A percentile compares a stretch with the other conserved stretches of the same genome.
These are phyloP conservation scores for Akanthomyces dipterigenus DNA, from an alignment of 2,329 filamentous ascomycete species.

Conservation along the genomic window DNA sequence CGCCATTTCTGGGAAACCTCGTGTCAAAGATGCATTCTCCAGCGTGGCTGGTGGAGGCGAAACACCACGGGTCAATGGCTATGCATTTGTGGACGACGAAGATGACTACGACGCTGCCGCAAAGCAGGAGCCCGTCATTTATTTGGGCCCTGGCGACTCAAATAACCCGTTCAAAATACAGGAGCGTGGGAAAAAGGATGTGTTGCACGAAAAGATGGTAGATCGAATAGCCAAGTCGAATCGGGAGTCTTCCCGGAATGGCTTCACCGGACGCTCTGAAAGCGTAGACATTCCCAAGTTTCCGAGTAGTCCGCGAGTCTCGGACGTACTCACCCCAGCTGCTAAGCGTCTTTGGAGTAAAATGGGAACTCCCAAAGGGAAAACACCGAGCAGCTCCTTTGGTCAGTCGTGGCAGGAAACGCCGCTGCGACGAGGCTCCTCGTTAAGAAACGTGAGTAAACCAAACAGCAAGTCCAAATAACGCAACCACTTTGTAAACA, in stretches of 20 bases:
- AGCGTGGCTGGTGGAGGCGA: slow-evolving; percentile 54
- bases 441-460: slow-evolving; percentile 28
- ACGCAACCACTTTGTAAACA: not conserved
- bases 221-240: slow-evolving; percentile 72
- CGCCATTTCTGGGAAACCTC: slow-evolving; percentile 69
- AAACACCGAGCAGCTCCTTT: slow-evolving; percentile 26
- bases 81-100: slow-evolving; percentile 86
- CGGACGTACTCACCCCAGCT: slow-evolving; percentile 62
- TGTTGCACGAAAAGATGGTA: slow-evolving; percentile 78
- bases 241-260: slow-evolving; percentile 51
- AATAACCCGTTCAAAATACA: slow-evolving; percentile 76
- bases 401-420: slow-evolving; percentile 24
- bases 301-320: slow-evolving; percentile 55
- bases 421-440: slow-evolving; percentile 32
- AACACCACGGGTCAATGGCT: slow-evolving; percentile 88
- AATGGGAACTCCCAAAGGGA: slow-evolving; percentile 42
- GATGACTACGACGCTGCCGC: slow-evolving; percentile 40
- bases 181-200: slow-evolving; percentile 69
- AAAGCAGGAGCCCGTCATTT: slow-evolving; percentile 35
- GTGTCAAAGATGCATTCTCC: slow-evolving; percentile 55
- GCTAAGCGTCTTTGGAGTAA: slow-evolving; percentile 61
- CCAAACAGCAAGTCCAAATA: slow-evolving; percentile 5
- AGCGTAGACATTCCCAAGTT: slow-evolving; percentile 62
- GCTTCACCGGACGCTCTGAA: slow-evolving; percentile 52
- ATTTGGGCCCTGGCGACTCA: slow-evolving; percentile 53